phyloP scores from a whole-genome alignment of 2,329 filamentous ascomycete genomes.

The Stachybotrys chlorohalonatus region DNA sequence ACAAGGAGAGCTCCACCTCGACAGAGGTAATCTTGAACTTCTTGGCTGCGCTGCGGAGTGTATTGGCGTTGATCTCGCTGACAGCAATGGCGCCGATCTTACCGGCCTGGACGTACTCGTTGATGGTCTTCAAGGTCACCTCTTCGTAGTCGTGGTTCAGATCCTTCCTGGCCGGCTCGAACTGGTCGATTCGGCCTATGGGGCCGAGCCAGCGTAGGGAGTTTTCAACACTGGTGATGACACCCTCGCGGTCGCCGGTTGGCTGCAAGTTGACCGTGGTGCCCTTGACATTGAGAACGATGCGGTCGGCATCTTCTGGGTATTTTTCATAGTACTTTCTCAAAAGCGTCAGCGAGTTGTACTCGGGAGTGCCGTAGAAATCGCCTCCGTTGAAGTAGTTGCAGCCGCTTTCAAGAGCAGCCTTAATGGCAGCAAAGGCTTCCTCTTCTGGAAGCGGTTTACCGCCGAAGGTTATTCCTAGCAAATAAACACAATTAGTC shows the following conservation, averaged over 20 bases:
- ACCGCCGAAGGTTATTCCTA: constrained; percentile 10
- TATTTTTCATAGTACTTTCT: constrained; percentile 50
- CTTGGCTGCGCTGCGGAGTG: constrained; percentile 33
- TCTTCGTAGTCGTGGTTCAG: constrained; percentile 35
- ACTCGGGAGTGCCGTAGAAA: constrained; percentile 48
- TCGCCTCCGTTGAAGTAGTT: constrained; percentile 50
- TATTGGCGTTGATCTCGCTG: constrained; percentile 34
- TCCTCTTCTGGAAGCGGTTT: constrained; percentile 18
- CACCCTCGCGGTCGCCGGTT: constrained; percentile 40
- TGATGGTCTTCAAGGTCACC: constrained; percentile 30
- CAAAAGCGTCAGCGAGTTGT: constrained; percentile 48
- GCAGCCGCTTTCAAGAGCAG: constrained; percentile 32
- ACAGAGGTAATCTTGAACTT: constrained; percentile 31
- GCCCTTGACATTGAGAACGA: constrained; percentile 54
- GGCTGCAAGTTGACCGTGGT: constrained; percentile 24
- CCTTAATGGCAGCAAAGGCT: constrained; percentile 43
- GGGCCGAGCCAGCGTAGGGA: constrained; percentile 31
- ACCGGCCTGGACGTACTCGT: constrained; percentile 35
- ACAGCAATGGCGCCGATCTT: constrained; percentile 38
- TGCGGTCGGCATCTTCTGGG: constrained; percentile 49
- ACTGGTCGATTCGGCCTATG: constrained; percentile 43
- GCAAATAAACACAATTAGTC: constrained; percentile 6
- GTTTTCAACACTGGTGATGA: constrained; percentile 46
- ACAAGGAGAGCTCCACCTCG: constrained; percentile 41
- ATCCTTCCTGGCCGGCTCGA: constrained; percentile 49